Conservation (phyloP, 2,329 filamentous ascomycete species). For the Fulvia fulva region DNA sequence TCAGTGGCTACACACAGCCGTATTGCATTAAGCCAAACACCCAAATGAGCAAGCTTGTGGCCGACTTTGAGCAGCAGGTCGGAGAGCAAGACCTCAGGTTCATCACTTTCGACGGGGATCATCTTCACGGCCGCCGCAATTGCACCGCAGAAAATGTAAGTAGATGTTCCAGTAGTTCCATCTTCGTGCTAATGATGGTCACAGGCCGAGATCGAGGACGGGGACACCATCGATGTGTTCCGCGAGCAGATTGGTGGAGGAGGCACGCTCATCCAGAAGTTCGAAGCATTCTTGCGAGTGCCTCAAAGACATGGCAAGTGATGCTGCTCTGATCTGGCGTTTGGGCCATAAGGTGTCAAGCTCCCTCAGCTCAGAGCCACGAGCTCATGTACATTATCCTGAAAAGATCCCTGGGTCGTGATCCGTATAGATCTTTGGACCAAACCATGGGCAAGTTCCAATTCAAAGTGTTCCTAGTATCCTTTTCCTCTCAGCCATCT, state of each 20-base stretch:
- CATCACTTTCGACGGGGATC: not conserved
- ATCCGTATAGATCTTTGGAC: not conserved
- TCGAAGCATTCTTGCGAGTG: too few relatives aligned
- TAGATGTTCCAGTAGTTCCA: not conserved
- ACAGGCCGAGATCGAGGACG: not conserved
- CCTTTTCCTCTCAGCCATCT: constrained; percentile 1
- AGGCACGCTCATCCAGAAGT: not conserved
- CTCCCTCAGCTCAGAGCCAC: too few relatives aligned
- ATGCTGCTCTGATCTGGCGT: too few relatives aligned
- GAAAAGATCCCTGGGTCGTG: too few relatives aligned
- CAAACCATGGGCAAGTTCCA: not conserved
- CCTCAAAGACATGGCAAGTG: too few relatives aligned
- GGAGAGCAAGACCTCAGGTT: not conserved
- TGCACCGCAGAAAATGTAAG: not conserved
- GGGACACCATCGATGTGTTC: not conserved
- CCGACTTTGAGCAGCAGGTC: not conserved
- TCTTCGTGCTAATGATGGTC: not conserved
- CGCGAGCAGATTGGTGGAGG: not conserved
- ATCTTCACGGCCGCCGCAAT: not conserved
- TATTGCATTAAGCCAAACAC: not conserved
- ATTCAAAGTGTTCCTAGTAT: not conserved
- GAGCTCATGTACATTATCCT: too few relatives aligned
- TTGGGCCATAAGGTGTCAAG: too few relatives aligned
- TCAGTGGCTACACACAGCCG: not conserved
- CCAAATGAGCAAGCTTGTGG: not conserved